A percentile compares a stretch with the other conserved stretches of the same genome.
These are phyloP conservation scores for Akanthomyces uredinophilus DNA, from an alignment of 2,329 filamentous ascomycete species.

Conservation along the genomic window DNA sequence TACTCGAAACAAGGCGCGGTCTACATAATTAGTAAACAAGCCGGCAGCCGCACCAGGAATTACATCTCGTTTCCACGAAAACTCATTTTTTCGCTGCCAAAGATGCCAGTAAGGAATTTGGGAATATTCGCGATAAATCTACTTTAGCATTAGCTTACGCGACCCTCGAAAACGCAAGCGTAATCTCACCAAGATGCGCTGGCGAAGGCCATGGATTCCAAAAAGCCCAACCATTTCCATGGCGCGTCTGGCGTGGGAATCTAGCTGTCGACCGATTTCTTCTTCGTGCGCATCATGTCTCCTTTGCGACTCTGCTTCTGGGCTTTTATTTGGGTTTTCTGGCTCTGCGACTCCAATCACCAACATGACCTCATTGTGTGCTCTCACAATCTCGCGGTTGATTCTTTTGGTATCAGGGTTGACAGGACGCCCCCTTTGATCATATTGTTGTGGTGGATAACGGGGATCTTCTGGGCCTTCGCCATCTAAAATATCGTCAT, in stretches of 20 bases:
- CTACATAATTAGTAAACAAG: conserved; percentile 26
- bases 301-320: conserved; percentile 36
- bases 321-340: conserved; percentile 38
- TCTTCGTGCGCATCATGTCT: conserved; percentile 45
- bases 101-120: conserved; percentile 44
- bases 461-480: conserved; percentile 28
- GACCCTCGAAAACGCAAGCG: not conserved
- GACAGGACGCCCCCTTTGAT: conserved; percentile 50
- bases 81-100: conserved; percentile 25
- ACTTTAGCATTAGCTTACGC: conserved; percentile 13
- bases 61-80: conserved; percentile 28
- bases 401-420: conserved; percentile 51
- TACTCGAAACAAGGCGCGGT: conserved; percentile 22
- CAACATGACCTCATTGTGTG: conserved; percentile 60
- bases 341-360: conserved; percentile 59
- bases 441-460: conserved; percentile 43
- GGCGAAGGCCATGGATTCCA: conserved; percentile 47
- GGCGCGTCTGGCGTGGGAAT: conserved; percentile 28
- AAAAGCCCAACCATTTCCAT: conserved; percentile 43
- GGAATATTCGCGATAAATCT: conserved; percentile 50
- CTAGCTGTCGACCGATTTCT: conserved; percentile 36
- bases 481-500: conserved; percentile 51
- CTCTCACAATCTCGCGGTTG: conserved; percentile 52
- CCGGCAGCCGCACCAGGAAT: conserved; percentile 30
- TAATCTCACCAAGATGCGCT: conserved; percentile 46